Conservation (phyloP, 228 moss, liverwort and hornwort species). For the Sphagnum magellanicum region DNA sequence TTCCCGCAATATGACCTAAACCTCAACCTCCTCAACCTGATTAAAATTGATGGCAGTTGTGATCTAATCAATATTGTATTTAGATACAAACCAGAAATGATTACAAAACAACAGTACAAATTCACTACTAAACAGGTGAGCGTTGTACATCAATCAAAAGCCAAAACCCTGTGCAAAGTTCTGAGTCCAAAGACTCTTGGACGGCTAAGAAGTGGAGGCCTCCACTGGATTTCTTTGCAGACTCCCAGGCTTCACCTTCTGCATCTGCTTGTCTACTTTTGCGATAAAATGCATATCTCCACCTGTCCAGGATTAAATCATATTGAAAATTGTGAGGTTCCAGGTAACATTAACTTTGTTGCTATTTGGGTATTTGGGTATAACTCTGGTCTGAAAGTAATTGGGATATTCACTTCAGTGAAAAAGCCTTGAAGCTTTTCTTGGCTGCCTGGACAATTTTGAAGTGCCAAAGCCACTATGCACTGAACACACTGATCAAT, state of each 20-base stretch:
- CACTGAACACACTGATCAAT: no score
- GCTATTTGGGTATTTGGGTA: no score
- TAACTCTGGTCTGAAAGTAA: no score
- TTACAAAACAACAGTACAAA: no score
- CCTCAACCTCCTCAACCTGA: slow-evolving; percentile 23
- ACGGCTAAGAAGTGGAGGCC: slow-evolving; percentile 95
- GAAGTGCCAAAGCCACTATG: no score
- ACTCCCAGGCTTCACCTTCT: slow-evolving; percentile 85
- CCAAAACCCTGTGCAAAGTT: slow-evolving; percentile 95
- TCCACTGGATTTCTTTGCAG: slow-evolving; percentile 59
- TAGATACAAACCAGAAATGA: no score
- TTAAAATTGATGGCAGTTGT: slow-evolving; percentile 18
- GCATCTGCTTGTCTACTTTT: slow-evolving; percentile 71
- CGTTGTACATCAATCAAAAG: slow-evolving; percentile 64
- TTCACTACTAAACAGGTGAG: slow-evolving; percentile 55
- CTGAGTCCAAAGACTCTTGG: slow-evolving; percentile 75
- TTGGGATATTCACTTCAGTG: no score
- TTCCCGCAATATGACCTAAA: slow-evolving; percentile 14
- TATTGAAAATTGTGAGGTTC: no score
- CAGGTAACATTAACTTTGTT: no score
- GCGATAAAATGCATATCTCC: slow-evolving; percentile 88
- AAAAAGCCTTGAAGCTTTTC: no score
- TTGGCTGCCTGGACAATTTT: no score
- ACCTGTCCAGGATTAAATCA: slow-evolving; percentile 20
- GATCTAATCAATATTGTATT: slow-evolving; percentile 5